Percentiles rank a stretch among this genome's conserved stretches.
These are phyloP conservation scores for Sclerotinia sclerotiorum DNA, from an alignment of 2,329 filamentous ascomycete genomes.

Conservation along the genomic window DNA sequence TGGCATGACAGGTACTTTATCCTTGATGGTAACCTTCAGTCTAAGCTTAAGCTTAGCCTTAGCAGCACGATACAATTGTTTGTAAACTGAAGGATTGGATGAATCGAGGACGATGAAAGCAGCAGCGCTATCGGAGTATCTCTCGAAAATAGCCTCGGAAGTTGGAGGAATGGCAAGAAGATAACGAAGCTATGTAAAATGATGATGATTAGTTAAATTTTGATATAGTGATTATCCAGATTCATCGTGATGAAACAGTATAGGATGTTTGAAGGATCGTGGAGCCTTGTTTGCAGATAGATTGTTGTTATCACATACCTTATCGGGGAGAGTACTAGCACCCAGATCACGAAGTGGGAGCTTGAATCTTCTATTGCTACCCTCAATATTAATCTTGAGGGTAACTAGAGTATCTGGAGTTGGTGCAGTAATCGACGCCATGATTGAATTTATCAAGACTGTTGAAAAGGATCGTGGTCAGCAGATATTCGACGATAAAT, in stretches of 20 bases:
- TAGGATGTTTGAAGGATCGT: conserved; percentile 23
- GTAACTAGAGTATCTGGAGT: conserved; percentile 72
- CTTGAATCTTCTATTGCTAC: conserved; percentile 79
- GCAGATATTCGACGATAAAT: background rate
- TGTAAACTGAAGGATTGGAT: conserved; percentile 80
- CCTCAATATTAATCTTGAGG: conserved; percentile 80
- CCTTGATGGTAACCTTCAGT: conserved; percentile 64
- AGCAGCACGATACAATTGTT: conserved; percentile 92
- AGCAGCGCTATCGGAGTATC: conserved; percentile 90
- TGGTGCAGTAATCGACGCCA: conserved; percentile 38
- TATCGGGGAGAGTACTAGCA: conserved; percentile 70
- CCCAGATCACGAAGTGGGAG: conserved; percentile 82
- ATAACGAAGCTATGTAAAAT: conserved; percentile 61
- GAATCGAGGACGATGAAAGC: conserved; percentile 78
- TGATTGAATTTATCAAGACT: conserved; percentile 28
- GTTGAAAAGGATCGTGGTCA: background rate
- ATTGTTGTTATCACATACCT: conserved; percentile 59
- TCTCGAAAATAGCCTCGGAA: conserved; percentile 72
- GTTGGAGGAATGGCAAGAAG: conserved; percentile 64
- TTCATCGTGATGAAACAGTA: background rate
- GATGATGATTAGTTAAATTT: conserved; percentile 33
- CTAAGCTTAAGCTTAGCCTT: conserved; percentile 98
- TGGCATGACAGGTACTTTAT: conserved; percentile 39
- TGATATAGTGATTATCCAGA: conserved; percentile 11
- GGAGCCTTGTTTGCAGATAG: conserved; percentile 27